Conservation (phyloP, 495 filamentous ascomycete genomes). For the Parathielavia hyrcaniae region DNA sequence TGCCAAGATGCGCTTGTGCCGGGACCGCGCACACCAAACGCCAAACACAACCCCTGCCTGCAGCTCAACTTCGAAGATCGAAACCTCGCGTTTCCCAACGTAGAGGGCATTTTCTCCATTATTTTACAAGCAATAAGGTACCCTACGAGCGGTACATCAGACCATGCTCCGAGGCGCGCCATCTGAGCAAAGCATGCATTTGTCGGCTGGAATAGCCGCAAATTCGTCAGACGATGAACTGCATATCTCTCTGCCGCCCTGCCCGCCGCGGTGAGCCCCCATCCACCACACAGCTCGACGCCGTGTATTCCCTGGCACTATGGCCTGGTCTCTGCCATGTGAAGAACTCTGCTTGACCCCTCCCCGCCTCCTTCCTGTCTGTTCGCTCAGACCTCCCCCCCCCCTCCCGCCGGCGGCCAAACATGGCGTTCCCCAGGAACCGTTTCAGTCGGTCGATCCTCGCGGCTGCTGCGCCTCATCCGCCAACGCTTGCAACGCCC, state of each 20-base stretch:
- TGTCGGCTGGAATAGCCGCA: background rate
- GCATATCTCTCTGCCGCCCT: too few relatives aligned
- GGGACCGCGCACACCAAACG: too few relatives aligned
- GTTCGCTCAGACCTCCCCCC: background rate
- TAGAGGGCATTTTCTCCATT: too few relatives aligned
- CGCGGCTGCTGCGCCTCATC: constrained; percentile 25
- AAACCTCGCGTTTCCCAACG: too few relatives aligned
- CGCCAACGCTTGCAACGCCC: background rate
- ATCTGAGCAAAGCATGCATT: background rate
- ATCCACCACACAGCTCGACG: background rate
- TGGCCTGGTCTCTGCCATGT: background rate
- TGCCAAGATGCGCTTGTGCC: too few relatives aligned
- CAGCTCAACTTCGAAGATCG: too few relatives aligned
- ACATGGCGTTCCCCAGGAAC: constrained; percentile 17
- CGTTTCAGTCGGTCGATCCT: constrained; percentile 40
- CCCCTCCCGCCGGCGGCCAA: background rate
- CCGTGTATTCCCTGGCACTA: background rate
- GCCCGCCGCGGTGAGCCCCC: too few relatives aligned
- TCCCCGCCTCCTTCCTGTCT: background rate
- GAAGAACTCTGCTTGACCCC: background rate
- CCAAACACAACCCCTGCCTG: too few relatives aligned
- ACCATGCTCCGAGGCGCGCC: background rate
- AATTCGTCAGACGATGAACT: background rate
- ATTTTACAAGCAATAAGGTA: too few relatives aligned
- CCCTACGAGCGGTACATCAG: too few relatives aligned